Conservation (phyloP, 192 early-diverging fungal genomes). For the Coemansia sp. region DNA sequence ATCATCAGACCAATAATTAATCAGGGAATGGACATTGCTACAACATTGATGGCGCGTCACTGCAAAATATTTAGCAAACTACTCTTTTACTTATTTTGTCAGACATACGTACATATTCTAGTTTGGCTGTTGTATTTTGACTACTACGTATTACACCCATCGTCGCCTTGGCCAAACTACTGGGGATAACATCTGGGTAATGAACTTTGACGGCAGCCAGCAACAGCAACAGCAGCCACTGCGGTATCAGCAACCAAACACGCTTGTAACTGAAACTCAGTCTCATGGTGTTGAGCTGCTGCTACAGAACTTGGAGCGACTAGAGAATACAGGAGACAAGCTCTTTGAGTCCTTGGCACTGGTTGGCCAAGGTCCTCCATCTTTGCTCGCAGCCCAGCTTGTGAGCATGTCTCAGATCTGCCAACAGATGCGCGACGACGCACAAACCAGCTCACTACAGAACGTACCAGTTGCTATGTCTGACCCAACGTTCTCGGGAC, state of each 20-base stretch:
- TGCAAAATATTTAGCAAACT: background rate
- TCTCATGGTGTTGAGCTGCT: constrained; percentile 24
- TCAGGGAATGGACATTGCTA: background rate
- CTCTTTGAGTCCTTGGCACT: constrained; percentile 51
- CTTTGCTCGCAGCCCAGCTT: constrained; percentile 53
- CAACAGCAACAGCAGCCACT: constrained; percentile 7
- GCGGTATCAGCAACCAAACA: background rate
- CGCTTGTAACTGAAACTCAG: constrained; percentile 28
- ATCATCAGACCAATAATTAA: background rate
- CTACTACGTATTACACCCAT: background rate
- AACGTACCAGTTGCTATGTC: constrained; percentile 31
- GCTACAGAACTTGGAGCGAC: constrained; percentile 39
- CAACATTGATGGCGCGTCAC: background rate
- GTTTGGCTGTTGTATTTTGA: background rate
- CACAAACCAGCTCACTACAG: constrained; percentile 20
- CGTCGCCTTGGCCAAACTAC: background rate
- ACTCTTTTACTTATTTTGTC: background rate
- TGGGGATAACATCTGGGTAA: background rate
- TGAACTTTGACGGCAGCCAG: constrained; percentile 1
- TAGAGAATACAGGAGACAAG: constrained; percentile 39
- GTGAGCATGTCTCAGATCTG: constrained; percentile 50
- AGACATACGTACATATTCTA: background rate
- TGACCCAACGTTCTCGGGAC: constrained; percentile 16
- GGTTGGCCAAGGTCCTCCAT: constrained; percentile 55
- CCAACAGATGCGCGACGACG: constrained; percentile 44